phyloP scores from a whole-genome alignment of 805 yeast genomes.

The Tetrapisispora arboricola region DNA sequence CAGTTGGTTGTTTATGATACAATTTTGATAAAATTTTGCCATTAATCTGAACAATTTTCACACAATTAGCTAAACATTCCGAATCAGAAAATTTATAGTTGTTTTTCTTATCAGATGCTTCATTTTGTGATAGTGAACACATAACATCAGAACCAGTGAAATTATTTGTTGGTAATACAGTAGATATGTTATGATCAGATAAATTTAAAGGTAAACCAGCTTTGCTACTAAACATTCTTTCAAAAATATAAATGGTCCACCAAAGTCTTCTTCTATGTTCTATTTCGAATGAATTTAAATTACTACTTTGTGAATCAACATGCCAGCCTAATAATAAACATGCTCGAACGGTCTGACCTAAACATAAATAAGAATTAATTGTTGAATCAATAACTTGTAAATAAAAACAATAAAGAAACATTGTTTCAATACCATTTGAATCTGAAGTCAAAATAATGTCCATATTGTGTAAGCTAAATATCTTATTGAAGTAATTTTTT shows the following conservation, averaged over 20 bases:
- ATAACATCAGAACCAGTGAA: conserved; percentile 39
- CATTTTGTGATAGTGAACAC: conserved; percentile 47
- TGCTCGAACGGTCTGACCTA: conserved; percentile 65
- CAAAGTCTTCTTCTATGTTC: conserved; percentile 77
- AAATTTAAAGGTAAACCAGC: conserved; percentile 73
- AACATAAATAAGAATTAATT: conserved; percentile 69
- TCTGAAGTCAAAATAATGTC: conserved; percentile 27
- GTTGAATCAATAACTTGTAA: conserved; percentile 80
- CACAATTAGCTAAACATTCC: conserved; percentile 66
- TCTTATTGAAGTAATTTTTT: neutral
- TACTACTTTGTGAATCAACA: conserved; percentile 69
- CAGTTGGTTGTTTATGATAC: conserved; percentile 65
- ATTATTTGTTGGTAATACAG: conserved; percentile 49
- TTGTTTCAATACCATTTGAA: conserved; percentile 63
- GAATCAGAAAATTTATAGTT: conserved; percentile 57
- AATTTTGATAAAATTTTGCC: conserved; percentile 60
- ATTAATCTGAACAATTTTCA: conserved; percentile 67
- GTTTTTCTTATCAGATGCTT: conserved; percentile 44
- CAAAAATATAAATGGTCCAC: conserved; percentile 82
- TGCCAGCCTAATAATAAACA: conserved; percentile 70
- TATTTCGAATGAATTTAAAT: conserved; percentile 53
- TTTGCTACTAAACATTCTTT: conserved; percentile 72
- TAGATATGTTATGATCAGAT: conserved; percentile 72
- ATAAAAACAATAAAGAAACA: conserved; percentile 65
- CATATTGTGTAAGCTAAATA: neutral